Evolutionary conservation across 352 stramenopile genomes (phyloP), one percentile per base, ranked within the genome.

Genomic region (Pythium myriotylum): DNA sequence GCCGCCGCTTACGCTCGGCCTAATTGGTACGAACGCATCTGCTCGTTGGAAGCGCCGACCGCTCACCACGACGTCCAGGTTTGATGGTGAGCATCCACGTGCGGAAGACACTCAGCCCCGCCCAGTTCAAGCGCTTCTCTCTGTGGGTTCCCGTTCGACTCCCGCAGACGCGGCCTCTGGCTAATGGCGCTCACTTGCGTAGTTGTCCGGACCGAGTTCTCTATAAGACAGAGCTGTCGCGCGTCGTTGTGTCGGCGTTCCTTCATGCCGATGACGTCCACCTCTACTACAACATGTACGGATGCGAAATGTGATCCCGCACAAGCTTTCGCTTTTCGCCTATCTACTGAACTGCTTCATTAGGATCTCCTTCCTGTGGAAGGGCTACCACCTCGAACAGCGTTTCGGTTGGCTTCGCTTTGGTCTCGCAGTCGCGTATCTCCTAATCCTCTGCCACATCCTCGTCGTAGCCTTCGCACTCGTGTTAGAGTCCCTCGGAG

Each of bases 221-320:
- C 32, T 54, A 60, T 13, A 62, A 69, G 10, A 62, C 48, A 6
- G 68, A 90, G 10, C 41, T 80, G 33, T 59, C 63, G 22, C 64
- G 86, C 23, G 51, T 97, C 7, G 43, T 96, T 17, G 43, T 75
- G 4, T 91, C 89, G 4, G 85, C 74, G 14, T 87, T 97, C 37
- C 67, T 97, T 2, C 91, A 97, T 67, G 68, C 68, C 2, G 79
- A 96, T 35, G 88, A 97, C 27, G 73, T 90, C 51, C 76, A 97
- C 64, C 60, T 97, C 13, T 97, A 95, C 65, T 84, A 97, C 68
- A 97, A 96, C 79, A 95, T 97, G 91, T 90, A 68, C 16, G 54
- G 52, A 6, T 24, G 12, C 24, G 35, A 20, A 22, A 27, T 20
- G 0, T n/a, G 5, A 50, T 16, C 27, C 26, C 14, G 43, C 24